These are phyloP conservation scores for Sclerotinia trifoliorum DNA, from an alignment of 2,329 filamentous ascomycete species.

Conservation along the genomic window DNA sequence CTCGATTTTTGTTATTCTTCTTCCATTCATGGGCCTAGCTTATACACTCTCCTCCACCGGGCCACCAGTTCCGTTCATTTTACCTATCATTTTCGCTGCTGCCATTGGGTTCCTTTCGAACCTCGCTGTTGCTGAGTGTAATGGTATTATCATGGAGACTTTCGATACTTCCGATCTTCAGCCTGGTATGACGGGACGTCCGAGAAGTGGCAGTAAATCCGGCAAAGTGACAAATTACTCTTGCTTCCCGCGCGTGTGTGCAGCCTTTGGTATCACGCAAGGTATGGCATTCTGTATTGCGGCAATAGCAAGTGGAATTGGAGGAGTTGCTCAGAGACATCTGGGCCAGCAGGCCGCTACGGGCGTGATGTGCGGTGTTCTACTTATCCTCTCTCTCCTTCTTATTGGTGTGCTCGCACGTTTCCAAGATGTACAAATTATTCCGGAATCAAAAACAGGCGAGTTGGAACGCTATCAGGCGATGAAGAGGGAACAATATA, in stretches of 20 bases:
- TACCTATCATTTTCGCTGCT: slow-evolving; percentile 65
- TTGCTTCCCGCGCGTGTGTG: slow-evolving; percentile 69
- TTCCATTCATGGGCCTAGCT: slow-evolving; percentile 65
- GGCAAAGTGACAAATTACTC: slow-evolving; percentile 68
- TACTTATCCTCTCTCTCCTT: slow-evolving; percentile 63
- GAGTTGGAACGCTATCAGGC: slow-evolving; percentile 54
- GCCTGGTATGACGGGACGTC: slow-evolving; percentile 63
- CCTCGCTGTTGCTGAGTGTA: slow-evolving; percentile 72
- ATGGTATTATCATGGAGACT: slow-evolving; percentile 75
- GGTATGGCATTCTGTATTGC: slow-evolving; percentile 67
- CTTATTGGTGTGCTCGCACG: slow-evolving; percentile 62
- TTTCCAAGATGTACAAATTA: slow-evolving; percentile 65
- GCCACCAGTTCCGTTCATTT: slow-evolving; percentile 56
- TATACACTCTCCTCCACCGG: slow-evolving; percentile 68
- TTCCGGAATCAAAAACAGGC: slow-evolving; percentile 58
- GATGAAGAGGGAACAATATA: slow-evolving; percentile 44
- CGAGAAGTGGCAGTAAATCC: slow-evolving; percentile 45
- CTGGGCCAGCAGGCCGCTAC: slow-evolving; percentile 68
- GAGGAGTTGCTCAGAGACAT: slow-evolving; percentile 63
- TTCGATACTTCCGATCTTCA: slow-evolving; percentile 80
- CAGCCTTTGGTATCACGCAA: slow-evolving; percentile 70
- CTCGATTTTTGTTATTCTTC: slow-evolving; percentile 62
- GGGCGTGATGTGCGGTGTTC: slow-evolving; percentile 64
- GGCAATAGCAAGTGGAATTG: slow-evolving; percentile 65
- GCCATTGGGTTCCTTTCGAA: slow-evolving; percentile 69